Percentiles rank a stretch among this genome's conserved stretches.
phyloP scores from a whole-genome alignment of 441 rosid species.

The Pelargonium myrrhifolium region DNA sequence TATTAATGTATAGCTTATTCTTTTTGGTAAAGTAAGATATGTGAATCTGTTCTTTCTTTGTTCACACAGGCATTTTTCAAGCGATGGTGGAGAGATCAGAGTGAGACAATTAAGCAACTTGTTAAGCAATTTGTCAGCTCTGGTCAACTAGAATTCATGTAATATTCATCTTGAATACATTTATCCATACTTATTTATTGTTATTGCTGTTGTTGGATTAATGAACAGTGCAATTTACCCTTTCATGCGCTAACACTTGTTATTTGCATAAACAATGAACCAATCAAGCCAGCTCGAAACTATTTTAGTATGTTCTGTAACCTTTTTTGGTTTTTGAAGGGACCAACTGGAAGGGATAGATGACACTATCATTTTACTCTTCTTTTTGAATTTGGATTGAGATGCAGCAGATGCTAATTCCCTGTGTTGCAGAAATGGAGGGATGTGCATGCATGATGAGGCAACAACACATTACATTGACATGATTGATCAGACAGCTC shows the following conservation, averaged over 20 bases:
- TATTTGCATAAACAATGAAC: neutral
- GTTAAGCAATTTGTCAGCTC: conserved; percentile 61
- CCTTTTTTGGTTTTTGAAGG: neutral
- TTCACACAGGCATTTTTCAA: conserved; percentile 81
- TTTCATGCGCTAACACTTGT: conserved; percentile 1
- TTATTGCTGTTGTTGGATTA: neutral
- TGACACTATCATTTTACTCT: neutral
- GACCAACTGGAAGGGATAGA: neutral
- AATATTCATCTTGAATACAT: conserved; percentile 11
- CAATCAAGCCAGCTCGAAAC: neutral
- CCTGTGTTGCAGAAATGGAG: conserved; percentile 71
- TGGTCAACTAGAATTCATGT: conserved; percentile 97
- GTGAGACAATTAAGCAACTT: conserved; percentile 45
- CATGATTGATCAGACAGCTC: conserved; percentile 98
- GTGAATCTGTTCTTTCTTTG: neutral
- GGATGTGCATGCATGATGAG: conserved; percentile 99
- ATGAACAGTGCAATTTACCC: neutral
- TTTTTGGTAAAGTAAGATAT: neutral
- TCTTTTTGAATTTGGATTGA: neutral
- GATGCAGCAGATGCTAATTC: neutral
- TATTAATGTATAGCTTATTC: no score
- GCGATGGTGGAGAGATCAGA: conserved; percentile 96
- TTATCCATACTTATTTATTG: neutral
- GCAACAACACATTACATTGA: conserved; percentile 91
- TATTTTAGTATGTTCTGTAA: neutral